Evolutionary conservation across 352 stramenopile genomes (phyloP).

Genomic region (Globisporangium cylindrosporum): DNA sequence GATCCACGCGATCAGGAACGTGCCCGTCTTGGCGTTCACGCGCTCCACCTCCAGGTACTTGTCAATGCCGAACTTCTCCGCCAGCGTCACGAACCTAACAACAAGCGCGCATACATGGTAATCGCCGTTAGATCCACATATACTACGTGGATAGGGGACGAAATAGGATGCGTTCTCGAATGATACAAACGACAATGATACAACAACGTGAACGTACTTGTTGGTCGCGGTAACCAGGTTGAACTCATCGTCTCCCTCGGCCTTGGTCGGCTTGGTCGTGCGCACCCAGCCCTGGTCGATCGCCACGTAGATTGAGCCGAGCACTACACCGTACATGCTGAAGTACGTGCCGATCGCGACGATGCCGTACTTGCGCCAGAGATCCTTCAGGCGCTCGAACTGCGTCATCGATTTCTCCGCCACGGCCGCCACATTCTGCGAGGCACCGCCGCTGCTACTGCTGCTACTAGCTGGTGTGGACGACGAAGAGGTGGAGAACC

Average conservation of each 20-base stretch:
- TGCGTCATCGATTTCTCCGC: slow-evolving; percentile 40
- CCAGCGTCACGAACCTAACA: slow-evolving; percentile 58
- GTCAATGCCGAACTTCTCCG: slow-evolving; percentile 68
- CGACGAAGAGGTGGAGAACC: slow-evolving; percentile 25
- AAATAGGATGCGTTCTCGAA: not conserved
- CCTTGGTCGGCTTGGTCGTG: slow-evolving; percentile 34
- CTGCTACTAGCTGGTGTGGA: slow-evolving; percentile 6
- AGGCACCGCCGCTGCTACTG: not conserved
- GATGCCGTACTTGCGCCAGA: slow-evolving; percentile 83
- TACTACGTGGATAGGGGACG: not conserved
- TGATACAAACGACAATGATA: not conserved
- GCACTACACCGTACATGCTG: slow-evolving; percentile 67
- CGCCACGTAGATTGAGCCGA: slow-evolving; percentile 78
- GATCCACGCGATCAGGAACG: slow-evolving; percentile 82
- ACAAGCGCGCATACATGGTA: not conserved
- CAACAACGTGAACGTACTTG: slow-evolving; percentile 36
- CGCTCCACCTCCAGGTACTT: slow-evolving; percentile 79
- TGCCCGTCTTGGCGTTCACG: slow-evolving; percentile 78
- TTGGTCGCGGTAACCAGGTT: slow-evolving; percentile 82
- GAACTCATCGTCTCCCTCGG: slow-evolving; percentile 44
- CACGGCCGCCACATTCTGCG: slow-evolving; percentile 25
- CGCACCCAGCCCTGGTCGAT: slow-evolving; percentile 80
- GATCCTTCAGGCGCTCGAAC: slow-evolving; percentile 62
- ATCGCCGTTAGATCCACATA: not conserved
- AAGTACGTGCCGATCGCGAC: slow-evolving; percentile 85